A percentile compares a stretch with the other conserved stretches of the same genome.
Conservation (phyloP, 2,329 filamentous ascomycete species). For the Hysterium pulicare region DNA sequence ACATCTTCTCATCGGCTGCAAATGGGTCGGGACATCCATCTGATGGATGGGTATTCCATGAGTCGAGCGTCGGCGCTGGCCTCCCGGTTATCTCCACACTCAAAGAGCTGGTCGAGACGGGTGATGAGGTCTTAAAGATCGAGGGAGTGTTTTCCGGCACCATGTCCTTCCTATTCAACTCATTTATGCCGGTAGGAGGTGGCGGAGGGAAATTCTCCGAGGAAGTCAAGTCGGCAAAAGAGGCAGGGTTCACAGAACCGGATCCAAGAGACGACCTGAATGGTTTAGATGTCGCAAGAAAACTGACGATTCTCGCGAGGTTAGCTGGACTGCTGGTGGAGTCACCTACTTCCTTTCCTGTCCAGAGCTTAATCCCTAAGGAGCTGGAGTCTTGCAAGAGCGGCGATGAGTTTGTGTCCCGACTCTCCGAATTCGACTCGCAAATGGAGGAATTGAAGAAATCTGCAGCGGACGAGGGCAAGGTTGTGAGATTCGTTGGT, state of each 20-base stretch:
- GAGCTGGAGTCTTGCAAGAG: conserved; percentile 74
- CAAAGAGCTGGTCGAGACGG: conserved; percentile 90
- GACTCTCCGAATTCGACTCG: conserved; percentile 76
- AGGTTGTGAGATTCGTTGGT: conserved; percentile 91
- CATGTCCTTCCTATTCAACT: conserved; percentile 98
- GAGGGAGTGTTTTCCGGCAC: conserved; percentile 98
- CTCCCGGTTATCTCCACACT: conserved; percentile 90
- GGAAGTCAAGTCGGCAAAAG: conserved; percentile 88
- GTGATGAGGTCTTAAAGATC: conserved; percentile 85
- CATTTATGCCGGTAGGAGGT: conserved; percentile 78
- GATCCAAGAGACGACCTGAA: conserved; percentile 85
- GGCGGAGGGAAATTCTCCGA: conserved; percentile 81
- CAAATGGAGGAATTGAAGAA: conserved; percentile 85
- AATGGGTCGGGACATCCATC: conserved; percentile 49
- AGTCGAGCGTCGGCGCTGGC: conserved; percentile 90
- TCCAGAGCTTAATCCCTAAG: conserved; percentile 87
- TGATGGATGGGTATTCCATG: conserved; percentile 83
- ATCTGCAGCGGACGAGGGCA: conserved; percentile 80
- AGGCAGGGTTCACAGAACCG: conserved; percentile 87
- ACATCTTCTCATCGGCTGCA: conserved; percentile 74
- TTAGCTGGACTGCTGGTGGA: conserved; percentile 78
- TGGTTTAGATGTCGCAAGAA: conserved; percentile 86
- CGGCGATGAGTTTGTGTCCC: conserved; percentile 81
- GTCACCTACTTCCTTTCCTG: conserved; percentile 83
- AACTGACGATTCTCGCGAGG: conserved; percentile 90